Evolutionary conservation across 768 basidiomycete species (phyloP).

Genomic region (Mycena kentingensis): DNA sequence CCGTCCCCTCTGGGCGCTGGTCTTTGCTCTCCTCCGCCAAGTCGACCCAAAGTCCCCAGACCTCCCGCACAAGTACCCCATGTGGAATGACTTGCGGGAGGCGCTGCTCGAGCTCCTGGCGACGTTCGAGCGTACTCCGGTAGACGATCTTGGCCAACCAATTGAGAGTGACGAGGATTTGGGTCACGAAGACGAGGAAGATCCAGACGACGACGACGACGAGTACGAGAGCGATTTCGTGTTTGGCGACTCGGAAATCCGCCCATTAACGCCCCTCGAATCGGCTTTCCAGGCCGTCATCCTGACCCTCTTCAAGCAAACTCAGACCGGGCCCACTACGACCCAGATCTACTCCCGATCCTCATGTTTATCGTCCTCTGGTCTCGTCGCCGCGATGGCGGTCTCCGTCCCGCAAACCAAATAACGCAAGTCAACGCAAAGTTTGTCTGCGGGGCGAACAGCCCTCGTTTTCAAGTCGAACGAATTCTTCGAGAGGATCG

Average conservation of each 20-base stretch:
- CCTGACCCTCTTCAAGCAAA: neutral
- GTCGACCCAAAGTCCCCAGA: neutral
- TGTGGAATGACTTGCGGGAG: neutral
- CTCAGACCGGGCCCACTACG: neutral
- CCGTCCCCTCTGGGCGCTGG: slow-evolving; percentile 7
- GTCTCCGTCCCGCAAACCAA: neutral
- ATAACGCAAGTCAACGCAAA: slow-evolving; percentile 8
- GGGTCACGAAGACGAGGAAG: neutral
- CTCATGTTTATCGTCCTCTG: slow-evolving; percentile 7
- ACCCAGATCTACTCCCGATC: slow-evolving; percentile 7
- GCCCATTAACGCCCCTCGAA: neutral
- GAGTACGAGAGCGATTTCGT: neutral
- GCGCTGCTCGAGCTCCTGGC: neutral
- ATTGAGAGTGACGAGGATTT: neutral
- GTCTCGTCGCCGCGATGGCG: neutral
- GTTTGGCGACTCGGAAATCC: neutral
- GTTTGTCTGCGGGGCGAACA: neutral
- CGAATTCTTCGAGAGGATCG: neutral
- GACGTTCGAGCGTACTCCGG: neutral
- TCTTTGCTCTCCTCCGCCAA: slow-evolving; percentile 13
- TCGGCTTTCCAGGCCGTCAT: slow-evolving; percentile 1
- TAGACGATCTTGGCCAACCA: no score
- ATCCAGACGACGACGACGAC: neutral
- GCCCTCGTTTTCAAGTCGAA: slow-evolving; percentile 10
- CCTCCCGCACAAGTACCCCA: neutral